Base-by-base conservation (phyloP, 2,329 filamentous ascomycete genomes). In the Gremmenia infestans region DNA sequence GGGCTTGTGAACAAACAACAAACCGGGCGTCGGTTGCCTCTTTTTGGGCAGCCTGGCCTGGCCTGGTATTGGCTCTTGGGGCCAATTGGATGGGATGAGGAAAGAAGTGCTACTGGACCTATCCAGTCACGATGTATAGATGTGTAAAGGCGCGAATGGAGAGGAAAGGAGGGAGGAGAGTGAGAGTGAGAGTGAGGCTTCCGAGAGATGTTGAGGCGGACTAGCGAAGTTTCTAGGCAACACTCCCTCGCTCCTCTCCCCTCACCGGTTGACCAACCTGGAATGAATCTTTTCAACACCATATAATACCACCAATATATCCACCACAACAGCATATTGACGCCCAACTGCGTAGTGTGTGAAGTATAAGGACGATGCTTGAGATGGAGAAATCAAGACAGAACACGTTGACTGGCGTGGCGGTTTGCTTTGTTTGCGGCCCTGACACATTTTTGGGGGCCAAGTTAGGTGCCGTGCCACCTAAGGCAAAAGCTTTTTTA, bases 211-310 rank as follows among this genome's bases (percentile, higher is more conserved):
- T 52, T 59, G 55, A 63, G 60, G 61, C 61, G 57, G 46, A 58
- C 61, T 54, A 52, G 58, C 61, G 60, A 63, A 50, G 50, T 55
- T 55, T 55, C 52, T 45, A 61, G 54, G 53, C 58, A 56, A 25
- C 58, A 60, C 45, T 4, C 28, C 6, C 46, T 35, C 46, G 35
- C 23, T 14, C 25, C 25, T 32, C 28, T 32, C 25, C 25, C 9
- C 19, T 47, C 19, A 47, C 19, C 43, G 43, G 47, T 23, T 9
- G 35, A 2, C 6, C 2, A 25, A 3, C 40, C 15, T n/a, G 5
- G 40, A 43, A 47, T 32, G 23, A 47, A 17, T 32, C 23, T 28
- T 28, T 22, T 47, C 19, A 4, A 45, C 28, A 3, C 28, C 28
- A 32, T 32, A 32, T 9, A 32, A 3, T 19, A 47, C 23, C 23